Evolutionary conservation across 345 rosid species (phyloP).

Genomic region (Brassica napus): DNA sequence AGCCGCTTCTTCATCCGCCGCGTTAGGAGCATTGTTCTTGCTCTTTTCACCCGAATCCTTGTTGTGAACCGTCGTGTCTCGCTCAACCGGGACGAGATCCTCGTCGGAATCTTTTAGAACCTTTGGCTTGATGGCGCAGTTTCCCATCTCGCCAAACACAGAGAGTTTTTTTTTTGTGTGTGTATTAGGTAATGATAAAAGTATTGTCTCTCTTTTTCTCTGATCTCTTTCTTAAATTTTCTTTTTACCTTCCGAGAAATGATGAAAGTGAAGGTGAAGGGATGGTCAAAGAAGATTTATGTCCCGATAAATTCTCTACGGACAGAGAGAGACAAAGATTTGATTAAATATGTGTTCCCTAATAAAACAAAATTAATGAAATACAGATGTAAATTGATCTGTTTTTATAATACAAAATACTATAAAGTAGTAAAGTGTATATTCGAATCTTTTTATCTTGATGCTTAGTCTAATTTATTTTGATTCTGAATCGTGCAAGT

Average conservation of each 20-base stretch:
- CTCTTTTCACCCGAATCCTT: neutral
- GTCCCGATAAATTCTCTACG: conserved; percentile 34
- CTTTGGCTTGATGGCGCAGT: conserved; percentile 42
- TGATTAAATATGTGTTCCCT: conserved; percentile 15
- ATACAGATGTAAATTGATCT: neutral
- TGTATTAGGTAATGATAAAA: conserved; percentile 7
- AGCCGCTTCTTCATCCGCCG: conserved; percentile 17
- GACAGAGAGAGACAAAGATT: conserved; percentile 26
- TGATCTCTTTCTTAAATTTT: conserved; percentile 1
- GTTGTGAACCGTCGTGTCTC: conserved; percentile 17
- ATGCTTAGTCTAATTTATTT: neutral
- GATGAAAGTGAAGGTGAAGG: conserved; percentile 8
- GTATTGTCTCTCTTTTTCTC: neutral
- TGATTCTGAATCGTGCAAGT: neutral
- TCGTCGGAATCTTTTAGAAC: conserved; percentile 41
- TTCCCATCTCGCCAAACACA: conserved; percentile 32
- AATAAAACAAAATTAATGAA: neutral
- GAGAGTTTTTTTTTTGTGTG: neutral
- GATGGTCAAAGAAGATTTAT: conserved; percentile 33
- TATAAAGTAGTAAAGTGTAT: neutral
- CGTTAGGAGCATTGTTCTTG: neutral
- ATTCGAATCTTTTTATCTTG: neutral
- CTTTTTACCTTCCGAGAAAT: conserved; percentile 18
- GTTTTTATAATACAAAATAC: neutral
- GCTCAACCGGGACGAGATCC: conserved; percentile 31